Evolutionary conservation across 345 rosid species (phyloP).

Genomic region (Geranium rotundifolium): DNA sequence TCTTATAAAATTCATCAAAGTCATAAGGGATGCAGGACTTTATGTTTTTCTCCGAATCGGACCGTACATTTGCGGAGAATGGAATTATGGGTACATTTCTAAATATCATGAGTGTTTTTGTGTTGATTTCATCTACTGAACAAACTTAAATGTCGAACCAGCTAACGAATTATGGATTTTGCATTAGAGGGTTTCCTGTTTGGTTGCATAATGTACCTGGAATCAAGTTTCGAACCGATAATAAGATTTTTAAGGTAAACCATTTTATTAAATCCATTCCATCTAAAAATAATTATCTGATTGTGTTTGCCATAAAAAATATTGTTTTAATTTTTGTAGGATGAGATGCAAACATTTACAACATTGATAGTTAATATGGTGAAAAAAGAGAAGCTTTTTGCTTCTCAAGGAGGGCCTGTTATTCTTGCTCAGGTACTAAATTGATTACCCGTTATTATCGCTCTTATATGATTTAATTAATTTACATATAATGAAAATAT

Average conservation of each 20-base stretch:
- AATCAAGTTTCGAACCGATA: conserved; percentile 45
- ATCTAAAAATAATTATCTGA: no score
- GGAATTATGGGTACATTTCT: conserved; percentile 31
- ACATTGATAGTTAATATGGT: conserved; percentile 18
- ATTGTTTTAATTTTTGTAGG: conserved; percentile 9
- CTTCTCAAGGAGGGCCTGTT: conserved; percentile 42
- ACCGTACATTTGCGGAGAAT: conserved; percentile 45
- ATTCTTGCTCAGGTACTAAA: conserved; percentile 30
- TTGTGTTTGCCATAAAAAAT: no score
- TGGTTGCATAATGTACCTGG: conserved; percentile 47
- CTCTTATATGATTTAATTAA: no score
- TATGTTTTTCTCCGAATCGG: conserved; percentile 40
- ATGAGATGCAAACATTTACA: conserved; percentile 24
- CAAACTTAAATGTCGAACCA: no score
- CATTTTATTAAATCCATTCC: no score
- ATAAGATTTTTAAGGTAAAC: conserved; percentile 41
- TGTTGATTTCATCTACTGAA: not conserved
- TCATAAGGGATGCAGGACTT: conserved; percentile 26
- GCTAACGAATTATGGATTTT: no score
- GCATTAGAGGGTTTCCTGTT: conserved; percentile 48
- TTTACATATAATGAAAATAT: no score
- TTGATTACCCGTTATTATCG: no score
- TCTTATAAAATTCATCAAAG: conserved; percentile 30
- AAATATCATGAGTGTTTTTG: not conserved
- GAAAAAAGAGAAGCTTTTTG: conserved; percentile 26